Evolutionary conservation across 1,284 basidiomycete genomes (phyloP), one percentile per base, ranked within the genome.

Genomic region (Ganoderma sinense): DNA sequence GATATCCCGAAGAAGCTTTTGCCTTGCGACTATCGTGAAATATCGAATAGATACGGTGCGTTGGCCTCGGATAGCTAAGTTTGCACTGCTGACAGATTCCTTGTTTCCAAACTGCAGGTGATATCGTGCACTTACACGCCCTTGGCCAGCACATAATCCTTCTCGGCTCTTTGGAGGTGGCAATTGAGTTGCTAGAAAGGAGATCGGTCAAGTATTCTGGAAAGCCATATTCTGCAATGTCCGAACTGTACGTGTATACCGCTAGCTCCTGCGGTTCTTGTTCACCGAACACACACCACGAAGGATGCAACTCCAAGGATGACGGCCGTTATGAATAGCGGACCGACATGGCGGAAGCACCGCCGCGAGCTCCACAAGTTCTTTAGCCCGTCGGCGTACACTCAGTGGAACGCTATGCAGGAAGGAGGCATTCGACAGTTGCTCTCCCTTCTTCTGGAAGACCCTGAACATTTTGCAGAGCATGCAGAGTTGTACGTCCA

Each of bases 151-250:
- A 66, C 23, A 64, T 74, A 1, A 20, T 75, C 18, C 43, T 75
- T 40, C 40, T 75, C 16, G 70, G 68, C 16, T 70, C 74, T 0
- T 53, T 66, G 20, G 67, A 72, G 29, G 66, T 45, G 14, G 82
- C 80, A 6, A 74, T 71, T 13, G 84, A 83, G 2, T 75, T 86
- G 13, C 75, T 86, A 33, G 84, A 85, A 20, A 83, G 80, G 64
- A 78, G 82, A 39, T 82, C 83, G 1, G 60, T 69, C 1, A 75
- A 71, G 10, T 78, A 77, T 43, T 70, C 69, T 1, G 67, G 71
- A 58, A 61, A 66, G 16, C 43, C 45, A 7, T 53, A 18, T 1
- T 68, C 66, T 6, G 64, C 58, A 7, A 70, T 72, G 68, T 43
- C 56, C 11, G 23, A 55, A 10, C 29, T 72, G 71, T 70, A 39